A percentile compares a stretch with the other conserved stretches of the same genome.
phyloP scores from a whole-genome alignment of 768 basidiomycete genomes.

The Galerina marginata region DNA sequence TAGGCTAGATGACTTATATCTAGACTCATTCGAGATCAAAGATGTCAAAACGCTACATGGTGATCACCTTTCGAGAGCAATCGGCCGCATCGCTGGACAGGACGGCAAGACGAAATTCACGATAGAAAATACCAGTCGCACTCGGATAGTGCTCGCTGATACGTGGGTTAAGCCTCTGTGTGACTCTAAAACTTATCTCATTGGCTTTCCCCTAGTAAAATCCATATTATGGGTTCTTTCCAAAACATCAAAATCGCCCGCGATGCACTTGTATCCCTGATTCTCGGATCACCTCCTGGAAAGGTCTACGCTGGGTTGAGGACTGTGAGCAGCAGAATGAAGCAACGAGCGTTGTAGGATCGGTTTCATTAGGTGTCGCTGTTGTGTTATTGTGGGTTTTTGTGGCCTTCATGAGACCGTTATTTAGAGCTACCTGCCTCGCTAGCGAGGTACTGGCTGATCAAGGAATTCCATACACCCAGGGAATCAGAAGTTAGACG shows the following conservation, averaged over 20 bases:
- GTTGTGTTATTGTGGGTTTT: not conserved
- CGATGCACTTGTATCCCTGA: slow-evolving; percentile 94
- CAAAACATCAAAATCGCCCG: slow-evolving; percentile 98
- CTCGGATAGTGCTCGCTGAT: slow-evolving; percentile 97
- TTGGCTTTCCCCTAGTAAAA: slow-evolving; percentile 67
- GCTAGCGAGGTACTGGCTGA: too few relatives aligned
- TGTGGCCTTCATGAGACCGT: too few relatives aligned
- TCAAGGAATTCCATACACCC: too few relatives aligned
- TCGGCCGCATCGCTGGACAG: slow-evolving; percentile 98
- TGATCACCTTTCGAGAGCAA: slow-evolving; percentile 97
- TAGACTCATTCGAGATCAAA: slow-evolving; percentile 99
- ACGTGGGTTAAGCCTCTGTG: slow-evolving; percentile 63
- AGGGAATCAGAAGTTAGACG: too few relatives aligned
- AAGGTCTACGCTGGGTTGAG: slow-evolving; percentile 91
- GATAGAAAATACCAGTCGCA: slow-evolving; percentile 95
- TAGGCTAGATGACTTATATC: slow-evolving; percentile 94
- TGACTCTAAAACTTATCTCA: not conserved
- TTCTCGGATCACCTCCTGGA: slow-evolving; percentile 94
- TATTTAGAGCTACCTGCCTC: too few relatives aligned
- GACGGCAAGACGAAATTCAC: slow-evolving; percentile 99
- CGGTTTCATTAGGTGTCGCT: not conserved
- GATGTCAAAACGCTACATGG: slow-evolving; percentile 98
- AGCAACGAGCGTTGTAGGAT: slow-evolving; percentile 80
- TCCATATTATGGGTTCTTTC: slow-evolving; percentile 98
- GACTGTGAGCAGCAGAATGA: slow-evolving; percentile 92